Evolutionary conservation across 768 basidiomycete species (phyloP), one percentile per base, ranked within the genome.

Genomic region (Boletellus ananas): DNA sequence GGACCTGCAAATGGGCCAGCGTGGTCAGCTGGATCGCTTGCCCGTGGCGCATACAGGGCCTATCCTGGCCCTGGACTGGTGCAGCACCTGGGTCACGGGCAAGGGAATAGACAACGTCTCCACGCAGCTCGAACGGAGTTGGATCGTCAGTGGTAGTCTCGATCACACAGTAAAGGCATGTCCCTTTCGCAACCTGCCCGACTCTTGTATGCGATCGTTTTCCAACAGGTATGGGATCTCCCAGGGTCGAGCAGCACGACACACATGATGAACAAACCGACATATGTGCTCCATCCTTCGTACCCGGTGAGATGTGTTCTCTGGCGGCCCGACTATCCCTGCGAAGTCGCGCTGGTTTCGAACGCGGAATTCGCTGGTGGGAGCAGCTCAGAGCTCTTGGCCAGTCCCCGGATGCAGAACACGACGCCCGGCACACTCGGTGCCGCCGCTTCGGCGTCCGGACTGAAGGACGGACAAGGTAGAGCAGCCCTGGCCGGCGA

Each of bases 1-100:
- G 87, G 90, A 92, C 59, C 70, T 91, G 46, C 78, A 80, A 57
- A 84, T 85, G 79, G 87, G 86, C 4, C 85, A 86, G 56, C 79
- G 82, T 6, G 86, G 87, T 5, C 77, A 80, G 43, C 72, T 89
- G 0, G 89, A 90, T 60, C 80, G 83, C 18, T 69, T 91, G 17
- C 77, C 81, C 6, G 79, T 89, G 6, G 89, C 90, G 0, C 90
- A 92, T 67, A 74, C 78, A 7, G 80, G 81, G 0, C 76, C 88
- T 7, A 80, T 92, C 11, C 80, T 88, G 3, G 71, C 86, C 3
- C 67, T 91, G 18, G 88, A 90, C 55, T 92, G 90, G 90, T 78
- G 78, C 42, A 69, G 58, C 37, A 68, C 70, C 29, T 63, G 70
- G 11, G 50, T 54, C 33, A 37, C 56, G 27, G 52, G 34, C 48